Conservation (phyloP, 2,329 filamentous ascomycete genomes). For the Helotiales sp. region DNA sequence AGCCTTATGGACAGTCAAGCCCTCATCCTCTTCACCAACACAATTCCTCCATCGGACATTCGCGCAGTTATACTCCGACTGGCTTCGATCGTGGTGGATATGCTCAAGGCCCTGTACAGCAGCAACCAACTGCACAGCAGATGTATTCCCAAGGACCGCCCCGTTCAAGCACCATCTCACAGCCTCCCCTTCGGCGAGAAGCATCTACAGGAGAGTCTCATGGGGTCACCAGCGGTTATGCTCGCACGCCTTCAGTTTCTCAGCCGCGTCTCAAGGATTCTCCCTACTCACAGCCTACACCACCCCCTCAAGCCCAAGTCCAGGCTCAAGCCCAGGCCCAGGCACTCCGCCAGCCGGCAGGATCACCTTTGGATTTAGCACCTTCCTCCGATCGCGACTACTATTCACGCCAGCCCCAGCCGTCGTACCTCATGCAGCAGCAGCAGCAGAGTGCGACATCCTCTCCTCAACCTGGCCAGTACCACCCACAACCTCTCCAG, state of each 20-base stretch:
- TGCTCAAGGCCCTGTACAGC: conserved; percentile 37
- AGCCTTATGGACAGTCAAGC: conserved; percentile 50
- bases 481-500: conserved; percentile 26
- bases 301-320: conserved; percentile 25
- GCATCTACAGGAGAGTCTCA: conserved; percentile 31
- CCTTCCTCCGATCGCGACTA: conserved; percentile 34
- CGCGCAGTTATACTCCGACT: conserved; percentile 33
- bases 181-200: conserved; percentile 32
- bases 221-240: conserved; percentile 27
- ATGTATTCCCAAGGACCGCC: conserved; percentile 30
- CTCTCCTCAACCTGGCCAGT: conserved; percentile 30
- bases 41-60: conserved; percentile 34
- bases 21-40: conserved; percentile 50
- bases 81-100: conserved; percentile 40
- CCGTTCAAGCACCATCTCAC: conserved; percentile 31
- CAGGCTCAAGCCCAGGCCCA: too few relatives aligned
- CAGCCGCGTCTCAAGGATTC: conserved; percentile 35
- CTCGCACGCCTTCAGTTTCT: conserved; percentile 24
- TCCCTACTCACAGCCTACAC: conserved; percentile 33
- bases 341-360: conserved; percentile 24
- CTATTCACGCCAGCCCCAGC: conserved; percentile 30
- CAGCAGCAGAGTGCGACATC: conserved; percentile 27
- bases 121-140: conserved; percentile 33
- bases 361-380: conserved; percentile 31
- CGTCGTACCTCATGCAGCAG: conserved; percentile 28